phyloP scores from a whole-genome alignment of 2,329 filamentous ascomycete species.

The Xylariaceae sp. region DNA sequence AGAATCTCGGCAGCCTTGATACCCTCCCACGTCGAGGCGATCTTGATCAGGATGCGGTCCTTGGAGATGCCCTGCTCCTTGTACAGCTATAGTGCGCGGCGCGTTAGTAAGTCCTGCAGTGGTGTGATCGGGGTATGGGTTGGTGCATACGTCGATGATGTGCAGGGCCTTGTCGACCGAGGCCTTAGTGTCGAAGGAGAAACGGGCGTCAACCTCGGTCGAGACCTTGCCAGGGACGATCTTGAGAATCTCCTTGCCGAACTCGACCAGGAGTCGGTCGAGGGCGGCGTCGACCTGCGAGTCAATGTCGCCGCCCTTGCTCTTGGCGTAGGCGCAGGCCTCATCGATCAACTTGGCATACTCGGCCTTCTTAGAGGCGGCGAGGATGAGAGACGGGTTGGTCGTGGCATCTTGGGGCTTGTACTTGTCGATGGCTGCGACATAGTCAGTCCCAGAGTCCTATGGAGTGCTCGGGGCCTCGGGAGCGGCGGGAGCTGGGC shows the following conservation, averaged over 20 bases:
- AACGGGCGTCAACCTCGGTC: constrained; percentile 92
- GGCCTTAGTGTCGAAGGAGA: constrained; percentile 90
- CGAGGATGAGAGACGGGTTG: constrained; percentile 97
- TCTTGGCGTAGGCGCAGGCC: constrained; percentile 81
- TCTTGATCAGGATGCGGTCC: constrained; percentile 95
- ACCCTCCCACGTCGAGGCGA: constrained; percentile 98
- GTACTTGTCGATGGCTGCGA: constrained; percentile 91
- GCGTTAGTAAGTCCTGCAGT: constrained; percentile 5
- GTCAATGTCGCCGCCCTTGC: constrained; percentile 59
- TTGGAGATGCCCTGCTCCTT: constrained; percentile 84
- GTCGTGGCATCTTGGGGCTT: constrained; percentile 99
- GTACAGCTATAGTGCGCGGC: constrained; percentile 63
- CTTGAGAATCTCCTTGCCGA: constrained; percentile 93
- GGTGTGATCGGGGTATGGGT: background rate
- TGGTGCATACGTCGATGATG: constrained; percentile 75
- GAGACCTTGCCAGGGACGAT: constrained; percentile 98
- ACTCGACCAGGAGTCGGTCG: constrained; percentile 92
- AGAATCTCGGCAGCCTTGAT: constrained; percentile 98
- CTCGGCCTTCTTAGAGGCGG: constrained; percentile 95
- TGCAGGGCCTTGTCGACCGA: constrained; percentile 93
- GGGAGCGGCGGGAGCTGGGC: background rate
- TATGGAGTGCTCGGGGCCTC: background rate
- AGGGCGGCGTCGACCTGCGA: constrained; percentile 83
- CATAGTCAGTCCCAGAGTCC: constrained; percentile 8
- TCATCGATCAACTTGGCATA: constrained; percentile 87